These are phyloP conservation scores for Candida dubliniensis DNA, from an alignment of 1,139 yeast species.

Conservation along the genomic window DNA sequence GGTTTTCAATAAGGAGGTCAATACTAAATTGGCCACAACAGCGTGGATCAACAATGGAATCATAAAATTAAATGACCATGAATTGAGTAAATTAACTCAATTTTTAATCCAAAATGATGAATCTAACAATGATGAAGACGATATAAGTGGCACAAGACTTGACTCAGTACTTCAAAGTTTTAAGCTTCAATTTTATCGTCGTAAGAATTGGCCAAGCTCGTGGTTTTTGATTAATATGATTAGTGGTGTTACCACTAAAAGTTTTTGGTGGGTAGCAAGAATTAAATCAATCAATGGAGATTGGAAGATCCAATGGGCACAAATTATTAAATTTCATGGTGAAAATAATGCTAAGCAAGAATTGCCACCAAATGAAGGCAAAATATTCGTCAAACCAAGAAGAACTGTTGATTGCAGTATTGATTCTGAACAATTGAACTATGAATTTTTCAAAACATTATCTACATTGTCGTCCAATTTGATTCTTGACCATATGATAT, in stretches of 20 bases:
- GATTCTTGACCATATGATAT: slow-evolving; percentile 62
- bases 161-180: background rate
- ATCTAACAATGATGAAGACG: background rate
- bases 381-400: too few species aligned
- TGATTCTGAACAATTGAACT: slow-evolving; percentile 30
- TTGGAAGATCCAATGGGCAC: slow-evolving; percentile 61
- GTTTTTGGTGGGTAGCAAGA: slow-evolving; percentile 66
- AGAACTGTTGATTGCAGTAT: slow-evolving; percentile 3
- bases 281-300: slow-evolving; percentile 59
- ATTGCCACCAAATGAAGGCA: too few species aligned
- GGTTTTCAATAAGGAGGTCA: slow-evolving; percentile 51
- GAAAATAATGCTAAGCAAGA: slow-evolving; percentile 4
- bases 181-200: slow-evolving; percentile 53
- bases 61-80: slow-evolving; percentile 45
- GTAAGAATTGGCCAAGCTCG: slow-evolving; percentile 70
- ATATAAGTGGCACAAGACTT: too few species aligned
- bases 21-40: slow-evolving; percentile 57
- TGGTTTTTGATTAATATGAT: slow-evolving; percentile 62
- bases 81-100: slow-evolving; percentile 27
- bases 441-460: slow-evolving; percentile 49
- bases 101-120: slow-evolving; percentile 7
- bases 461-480: slow-evolving; percentile 56
- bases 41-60: slow-evolving; percentile 67
- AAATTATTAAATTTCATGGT: slow-evolving; percentile 21
- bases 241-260: slow-evolving; percentile 45